Evolutionary conservation across 2,329 filamentous ascomycete genomes (phyloP).

Genomic region (Diaporthe citrichinensis): DNA sequence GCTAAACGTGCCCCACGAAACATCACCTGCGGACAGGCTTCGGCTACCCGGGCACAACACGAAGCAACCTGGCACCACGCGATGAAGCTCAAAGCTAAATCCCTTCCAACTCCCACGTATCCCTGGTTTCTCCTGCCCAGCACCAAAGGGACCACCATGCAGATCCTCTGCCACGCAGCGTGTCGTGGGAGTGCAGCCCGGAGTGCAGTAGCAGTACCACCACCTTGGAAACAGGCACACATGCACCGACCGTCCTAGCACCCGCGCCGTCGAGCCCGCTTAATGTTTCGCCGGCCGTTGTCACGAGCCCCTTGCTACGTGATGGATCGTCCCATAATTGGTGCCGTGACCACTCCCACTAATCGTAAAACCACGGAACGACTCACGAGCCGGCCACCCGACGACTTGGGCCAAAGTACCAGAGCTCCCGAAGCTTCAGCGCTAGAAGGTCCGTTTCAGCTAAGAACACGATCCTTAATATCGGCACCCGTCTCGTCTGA

Average conservation of each 20-base stretch:
- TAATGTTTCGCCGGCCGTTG: conserved; percentile 11
- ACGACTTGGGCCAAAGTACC: neutral
- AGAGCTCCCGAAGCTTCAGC: conserved; percentile 29
- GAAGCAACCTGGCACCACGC: neutral
- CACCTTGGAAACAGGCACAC: conserved; percentile 7
- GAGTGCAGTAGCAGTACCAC: neutral
- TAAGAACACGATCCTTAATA: conserved; percentile 22
- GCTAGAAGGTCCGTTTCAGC: conserved; percentile 20
- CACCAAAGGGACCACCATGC: neutral
- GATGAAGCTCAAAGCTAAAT: conserved; percentile 23
- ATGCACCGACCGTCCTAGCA: conserved; percentile 34
- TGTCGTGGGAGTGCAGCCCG: neutral
- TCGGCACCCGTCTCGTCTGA: neutral
- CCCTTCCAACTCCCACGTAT: neutral
- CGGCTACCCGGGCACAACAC: conserved; percentile 2
- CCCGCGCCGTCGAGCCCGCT: conserved; percentile 18
- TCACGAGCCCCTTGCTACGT: conserved; percentile 19
- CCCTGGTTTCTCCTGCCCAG: neutral
- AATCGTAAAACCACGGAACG: conserved; percentile 7
- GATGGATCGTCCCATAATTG: conserved; percentile 27
- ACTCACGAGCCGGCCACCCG: conserved; percentile 20
- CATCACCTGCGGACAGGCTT: neutral
- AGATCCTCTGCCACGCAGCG: neutral
- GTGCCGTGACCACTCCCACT: neutral
- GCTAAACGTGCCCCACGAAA: neutral